These are phyloP conservation scores for Melastoma malabathricum DNA, from an alignment of 345 rosid genomes.

Conservation along the genomic window DNA sequence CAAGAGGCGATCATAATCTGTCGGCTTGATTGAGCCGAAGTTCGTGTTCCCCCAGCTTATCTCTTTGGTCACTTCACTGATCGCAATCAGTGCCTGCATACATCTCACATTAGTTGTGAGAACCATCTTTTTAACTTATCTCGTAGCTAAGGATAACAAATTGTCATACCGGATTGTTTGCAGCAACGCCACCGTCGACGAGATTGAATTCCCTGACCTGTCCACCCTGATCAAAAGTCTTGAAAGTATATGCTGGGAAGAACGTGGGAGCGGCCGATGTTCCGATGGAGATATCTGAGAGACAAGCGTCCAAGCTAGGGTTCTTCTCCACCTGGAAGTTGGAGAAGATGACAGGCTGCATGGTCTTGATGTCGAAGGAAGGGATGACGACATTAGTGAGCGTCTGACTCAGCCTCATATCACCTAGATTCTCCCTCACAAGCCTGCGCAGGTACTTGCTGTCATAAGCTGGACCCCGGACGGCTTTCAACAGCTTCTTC, in stretches of 20 bases:
- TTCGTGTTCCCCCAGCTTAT: constrained; percentile 8
- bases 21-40: constrained; percentile 15
- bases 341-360: constrained; percentile 58
- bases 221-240: constrained; percentile 21
- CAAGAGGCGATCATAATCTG: constrained; percentile 19
- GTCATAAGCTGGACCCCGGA: constrained; percentile 50
- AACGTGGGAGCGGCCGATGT: constrained; percentile 70
- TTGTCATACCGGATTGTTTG: constrained; percentile 33
- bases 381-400: constrained; percentile 66
- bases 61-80: constrained; percentile 27
- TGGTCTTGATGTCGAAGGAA: constrained; percentile 50
- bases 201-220: constrained; percentile 36
- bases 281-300: constrained; percentile 44
- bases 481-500: constrained; percentile 21
- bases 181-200: constrained; percentile 72
- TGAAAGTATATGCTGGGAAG: constrained; percentile 36
- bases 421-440: constrained; percentile 33
- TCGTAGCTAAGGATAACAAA: neutral
- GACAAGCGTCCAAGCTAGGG: constrained; percentile 27
- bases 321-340: constrained; percentile 31
- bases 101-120: neutral
- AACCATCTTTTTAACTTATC: neutral
- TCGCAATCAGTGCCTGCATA: constrained; percentile 24
- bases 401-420: constrained; percentile 33
- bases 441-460: constrained; percentile 37